phyloP scores from a whole-genome alignment of 176 grass and related monocot species.

The Cocos nucifera region DNA sequence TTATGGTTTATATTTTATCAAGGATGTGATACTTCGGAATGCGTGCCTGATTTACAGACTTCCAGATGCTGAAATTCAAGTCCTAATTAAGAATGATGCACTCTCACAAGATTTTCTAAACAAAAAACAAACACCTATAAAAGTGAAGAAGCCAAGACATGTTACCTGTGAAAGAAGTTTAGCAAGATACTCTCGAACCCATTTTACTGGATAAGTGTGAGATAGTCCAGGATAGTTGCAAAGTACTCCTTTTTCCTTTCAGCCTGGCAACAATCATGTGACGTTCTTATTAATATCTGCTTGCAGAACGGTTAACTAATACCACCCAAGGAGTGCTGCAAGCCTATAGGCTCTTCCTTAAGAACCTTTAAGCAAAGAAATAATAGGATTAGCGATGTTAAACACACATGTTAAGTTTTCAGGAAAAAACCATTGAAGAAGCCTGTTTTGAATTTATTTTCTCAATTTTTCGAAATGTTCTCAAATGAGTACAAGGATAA shows the following conservation, averaged over 20 bases:
- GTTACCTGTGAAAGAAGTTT: conserved; percentile 74
- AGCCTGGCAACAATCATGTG: conserved; percentile 68
- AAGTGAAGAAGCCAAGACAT: conserved; percentile 7
- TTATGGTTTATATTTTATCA: conserved; percentile 97
- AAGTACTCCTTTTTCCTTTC: conserved; percentile 76
- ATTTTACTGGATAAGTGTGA: conserved; percentile 75
- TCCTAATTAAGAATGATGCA: neutral
- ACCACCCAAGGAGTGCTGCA: conserved; percentile 90
- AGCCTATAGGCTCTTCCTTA: conserved; percentile 79
- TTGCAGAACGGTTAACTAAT: conserved; percentile 92
- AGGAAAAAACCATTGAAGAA: no score
- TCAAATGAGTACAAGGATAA: neutral
- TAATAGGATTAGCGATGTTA: neutral
- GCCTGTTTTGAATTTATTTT: no score
- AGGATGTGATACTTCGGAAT: conserved; percentile 82
- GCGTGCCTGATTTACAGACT: conserved; percentile 74
- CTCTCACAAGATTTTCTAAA: no score
- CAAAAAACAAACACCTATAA: neutral
- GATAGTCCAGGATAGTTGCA: conserved; percentile 62
- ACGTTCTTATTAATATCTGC: conserved; percentile 80
- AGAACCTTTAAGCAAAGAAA: conserved; percentile 42
- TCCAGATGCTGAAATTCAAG: conserved; percentile 54
- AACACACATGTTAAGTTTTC: no score
- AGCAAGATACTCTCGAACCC: conserved; percentile 88
- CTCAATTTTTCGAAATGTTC: no score